These are phyloP conservation scores for Raffaelea arxii DNA, from an alignment of 2,329 filamentous ascomycete species.

Conservation along the genomic window DNA sequence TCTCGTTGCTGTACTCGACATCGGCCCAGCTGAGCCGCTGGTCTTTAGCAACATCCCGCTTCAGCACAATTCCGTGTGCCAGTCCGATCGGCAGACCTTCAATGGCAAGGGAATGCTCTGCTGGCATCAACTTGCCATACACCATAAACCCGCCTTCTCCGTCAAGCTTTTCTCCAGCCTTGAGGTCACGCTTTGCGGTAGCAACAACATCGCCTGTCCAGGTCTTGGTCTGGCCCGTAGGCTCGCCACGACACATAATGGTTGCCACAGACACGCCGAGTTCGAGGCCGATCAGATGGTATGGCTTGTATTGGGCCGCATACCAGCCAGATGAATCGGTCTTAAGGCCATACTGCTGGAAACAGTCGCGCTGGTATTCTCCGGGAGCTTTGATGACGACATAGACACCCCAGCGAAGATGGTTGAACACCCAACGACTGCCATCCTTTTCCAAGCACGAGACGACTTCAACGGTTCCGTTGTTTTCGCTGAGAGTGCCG, in stretches of 20 bases:
- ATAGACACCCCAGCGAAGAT: constrained; percentile 33
- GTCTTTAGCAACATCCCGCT: constrained; percentile 29
- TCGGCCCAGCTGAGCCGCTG: constrained; percentile 32
- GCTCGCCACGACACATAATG: constrained; percentile 35
- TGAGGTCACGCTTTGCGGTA: constrained; percentile 34
- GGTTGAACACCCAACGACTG: constrained; percentile 25
- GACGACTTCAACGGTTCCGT: constrained; percentile 34
- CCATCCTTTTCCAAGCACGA: constrained; percentile 32
- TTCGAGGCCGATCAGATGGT: constrained; percentile 36
- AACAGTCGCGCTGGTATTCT: constrained; percentile 31
- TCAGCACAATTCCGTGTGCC: constrained; percentile 30
- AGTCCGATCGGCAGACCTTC: constrained; percentile 32
- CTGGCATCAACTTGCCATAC: constrained; percentile 32
- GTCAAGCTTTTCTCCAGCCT: constrained; percentile 32
- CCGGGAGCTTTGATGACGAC: constrained; percentile 32
- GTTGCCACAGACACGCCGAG: constrained; percentile 31
- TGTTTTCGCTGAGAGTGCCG: constrained; percentile 26
- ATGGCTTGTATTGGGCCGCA: constrained; percentile 35
- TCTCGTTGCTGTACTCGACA: constrained; percentile 29
- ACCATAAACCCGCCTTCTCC: constrained; percentile 35
- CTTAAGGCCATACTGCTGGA: constrained; percentile 33
- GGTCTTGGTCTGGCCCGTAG: constrained; percentile 32
- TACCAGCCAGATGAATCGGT: constrained; percentile 30
- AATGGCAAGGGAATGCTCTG: constrained; percentile 27
- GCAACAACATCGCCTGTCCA: constrained; percentile 35